These are phyloP conservation scores for Berkeleyomyces rouxiae DNA, from an alignment of 2,329 filamentous ascomycete genomes.

Conservation along the genomic window DNA sequence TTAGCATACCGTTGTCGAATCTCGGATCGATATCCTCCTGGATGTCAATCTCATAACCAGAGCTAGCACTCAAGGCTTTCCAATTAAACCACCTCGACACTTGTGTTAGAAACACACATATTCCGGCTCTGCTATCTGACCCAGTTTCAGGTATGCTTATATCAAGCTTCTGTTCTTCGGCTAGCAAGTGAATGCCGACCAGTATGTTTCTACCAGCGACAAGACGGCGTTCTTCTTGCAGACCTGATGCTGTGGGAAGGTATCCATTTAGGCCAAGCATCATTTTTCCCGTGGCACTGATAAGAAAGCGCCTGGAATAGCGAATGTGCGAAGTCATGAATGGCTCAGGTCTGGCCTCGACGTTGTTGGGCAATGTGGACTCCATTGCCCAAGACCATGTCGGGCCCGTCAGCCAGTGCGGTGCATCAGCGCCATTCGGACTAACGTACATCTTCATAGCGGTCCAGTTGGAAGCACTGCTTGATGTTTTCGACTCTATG, in stretches of 20 bases:
- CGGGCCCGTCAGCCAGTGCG: constrained; percentile 41
- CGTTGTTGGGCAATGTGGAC: constrained; percentile 22
- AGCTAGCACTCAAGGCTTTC: constrained; percentile 27
- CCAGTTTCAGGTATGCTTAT: constrained; percentile 32
- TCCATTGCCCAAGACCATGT: constrained; percentile 60
- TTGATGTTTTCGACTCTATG: not conserved
- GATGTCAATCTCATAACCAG: constrained; percentile 34
- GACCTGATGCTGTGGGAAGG: constrained; percentile 42
- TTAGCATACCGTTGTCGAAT: constrained; percentile 24
- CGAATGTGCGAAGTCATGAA: constrained; percentile 37
- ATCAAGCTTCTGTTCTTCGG: constrained; percentile 77
- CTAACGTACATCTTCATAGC: constrained; percentile 30
- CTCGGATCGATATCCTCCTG: constrained; percentile 28
- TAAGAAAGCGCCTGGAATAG: constrained; percentile 49
- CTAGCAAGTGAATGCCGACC: constrained; percentile 66
- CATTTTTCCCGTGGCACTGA: constrained; percentile 38
- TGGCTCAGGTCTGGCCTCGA: constrained; percentile 16
- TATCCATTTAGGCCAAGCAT: constrained; percentile 40
- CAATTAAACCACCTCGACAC: constrained; percentile 71
- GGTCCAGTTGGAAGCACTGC: constrained; percentile 26
- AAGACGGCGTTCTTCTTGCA: constrained; percentile 38
- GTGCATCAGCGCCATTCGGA: constrained; percentile 31
- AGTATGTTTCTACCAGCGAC: constrained; percentile 50
- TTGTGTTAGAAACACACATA: constrained; percentile 66
- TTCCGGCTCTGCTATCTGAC: constrained; percentile 29